phyloP scores from a whole-genome alignment of 192 early-diverging fungal species.

The Cladochytrium replicatum region DNA sequence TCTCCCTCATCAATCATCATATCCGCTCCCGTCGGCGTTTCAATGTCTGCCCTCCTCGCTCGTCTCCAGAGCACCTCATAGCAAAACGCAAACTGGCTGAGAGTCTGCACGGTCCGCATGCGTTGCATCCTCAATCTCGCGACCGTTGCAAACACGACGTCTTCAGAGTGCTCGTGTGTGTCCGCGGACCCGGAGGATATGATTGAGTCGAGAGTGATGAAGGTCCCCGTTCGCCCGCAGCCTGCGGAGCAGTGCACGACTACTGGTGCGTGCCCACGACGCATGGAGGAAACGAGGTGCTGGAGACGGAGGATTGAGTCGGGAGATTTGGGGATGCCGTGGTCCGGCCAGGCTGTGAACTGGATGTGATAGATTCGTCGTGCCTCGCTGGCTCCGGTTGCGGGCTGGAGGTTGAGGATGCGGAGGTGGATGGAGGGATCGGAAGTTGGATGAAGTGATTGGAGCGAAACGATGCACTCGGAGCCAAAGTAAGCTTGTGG shows the following conservation, averaged over 20 bases:
- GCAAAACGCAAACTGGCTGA: slow-evolving; percentile 72
- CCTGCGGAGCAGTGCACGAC: slow-evolving; percentile 83
- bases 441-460: slow-evolving; percentile 33
- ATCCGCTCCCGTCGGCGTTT: too few species aligned
- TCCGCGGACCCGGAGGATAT: slow-evolving; percentile 5
- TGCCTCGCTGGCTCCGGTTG: slow-evolving; percentile 8
- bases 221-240: slow-evolving; percentile 77
- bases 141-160: slow-evolving; percentile 55
- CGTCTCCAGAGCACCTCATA: too few species aligned
- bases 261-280: slow-evolving; percentile 37
- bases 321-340: slow-evolving; percentile 55
- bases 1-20: too few species aligned
- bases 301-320: slow-evolving; percentile 41
- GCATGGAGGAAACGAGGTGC: slow-evolving; percentile 35
- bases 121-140: slow-evolving; percentile 64
- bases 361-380: slow-evolving; percentile 51
- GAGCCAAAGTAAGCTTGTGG: not conserved
- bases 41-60: too few species aligned
- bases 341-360: slow-evolving; percentile 73
- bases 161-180: slow-evolving; percentile 20
- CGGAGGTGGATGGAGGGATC: slow-evolving; percentile 45
- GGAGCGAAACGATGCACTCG: too few species aligned
- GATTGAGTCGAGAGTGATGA: slow-evolving; percentile 56
- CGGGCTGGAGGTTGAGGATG: slow-evolving; percentile 28
- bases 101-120: slow-evolving; percentile 73